Evolutionary conservation across 805 yeast genomes (phyloP), one percentile per base, ranked within the genome.

Genomic region (Yarrowia sp.): DNA sequence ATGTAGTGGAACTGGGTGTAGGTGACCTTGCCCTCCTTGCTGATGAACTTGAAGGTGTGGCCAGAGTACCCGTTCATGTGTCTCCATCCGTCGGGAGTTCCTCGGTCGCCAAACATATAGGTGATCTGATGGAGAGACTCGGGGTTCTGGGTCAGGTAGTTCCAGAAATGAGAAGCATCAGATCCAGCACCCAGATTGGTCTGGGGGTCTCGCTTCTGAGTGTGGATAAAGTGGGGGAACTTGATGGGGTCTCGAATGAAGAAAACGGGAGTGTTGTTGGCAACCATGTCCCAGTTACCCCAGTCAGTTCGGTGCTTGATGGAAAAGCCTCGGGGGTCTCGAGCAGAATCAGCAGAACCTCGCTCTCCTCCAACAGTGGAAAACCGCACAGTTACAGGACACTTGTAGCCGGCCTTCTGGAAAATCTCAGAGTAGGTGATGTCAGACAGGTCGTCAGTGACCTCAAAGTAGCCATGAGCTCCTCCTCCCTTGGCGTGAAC

Each of bases 401-500:
- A 88, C 75, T 83, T 86, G 77, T 89, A 88, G 66, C 96, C 96
- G 62, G 87, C 80, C 40, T 82, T 79, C 68, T 83, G 83, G 69
- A 89, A 82, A 74, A 88, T 86, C 64, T 84, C 84, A 52, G 95
- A 85, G 28, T 82, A 79, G 73, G 88, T 84, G 48, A 89, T 71
- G 74, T 89, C 93, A 10, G 89, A 78, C 72, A 90, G 85, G 72
- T 89, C 95, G 70, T 90, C 93, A 11, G 96, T 90, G 61, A 88
- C 92, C 76, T 89, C 96, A 74, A 91, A 91, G 69, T 81, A 83
- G 69, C 96, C 96, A 74, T 81, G 89, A 12, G 96, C 96, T 73
- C 97, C 97, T 14, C 92, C 88, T 70, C 96, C 97, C 76, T 90
- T 90, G 63, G 97, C 97, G 73, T 90, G 97, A n/a, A n/a, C n/a